Conservation (phyloP, 2,329 filamentous ascomycete species). For the Fusarium burgessii region DNA sequence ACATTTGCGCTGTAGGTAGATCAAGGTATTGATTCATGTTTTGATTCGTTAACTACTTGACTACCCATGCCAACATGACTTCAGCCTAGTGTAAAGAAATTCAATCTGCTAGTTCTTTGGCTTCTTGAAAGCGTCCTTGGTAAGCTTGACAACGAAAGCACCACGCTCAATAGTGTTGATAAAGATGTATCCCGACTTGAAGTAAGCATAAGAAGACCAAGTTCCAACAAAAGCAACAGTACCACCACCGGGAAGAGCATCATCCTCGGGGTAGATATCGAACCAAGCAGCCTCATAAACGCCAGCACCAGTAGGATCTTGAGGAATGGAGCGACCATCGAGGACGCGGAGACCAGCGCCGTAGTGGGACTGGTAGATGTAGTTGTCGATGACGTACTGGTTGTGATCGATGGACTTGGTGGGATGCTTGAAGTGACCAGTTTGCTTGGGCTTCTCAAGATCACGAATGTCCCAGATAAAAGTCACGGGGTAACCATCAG, state of each 20-base stretch:
- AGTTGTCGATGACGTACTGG: slow-evolving; percentile 60
- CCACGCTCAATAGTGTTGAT: slow-evolving; percentile 66
- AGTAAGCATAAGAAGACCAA: slow-evolving; percentile 63
- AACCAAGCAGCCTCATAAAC: slow-evolving; percentile 63
- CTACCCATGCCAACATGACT: fast-evolving
- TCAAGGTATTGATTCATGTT: fast-evolving
- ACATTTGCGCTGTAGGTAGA: neutral
- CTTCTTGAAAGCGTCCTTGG: slow-evolving; percentile 16
- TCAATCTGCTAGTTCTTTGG: neutral
- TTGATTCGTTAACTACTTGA: fast-evolving
- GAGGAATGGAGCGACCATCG: slow-evolving; percentile 52
- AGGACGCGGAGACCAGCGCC: slow-evolving; percentile 60
- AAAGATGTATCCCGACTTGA: slow-evolving; percentile 62
- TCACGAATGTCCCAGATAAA: slow-evolving; percentile 64
- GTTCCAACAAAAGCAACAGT: slow-evolving; percentile 56
- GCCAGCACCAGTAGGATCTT: slow-evolving; percentile 58
- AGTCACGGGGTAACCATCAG: slow-evolving; percentile 60
- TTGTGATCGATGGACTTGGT: slow-evolving; percentile 61
- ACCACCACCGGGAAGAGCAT: slow-evolving; percentile 54
- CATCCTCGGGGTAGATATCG: slow-evolving; percentile 64
- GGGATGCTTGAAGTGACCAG: slow-evolving; percentile 56
- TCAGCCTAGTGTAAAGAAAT: fast-evolving
- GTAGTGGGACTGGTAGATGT: slow-evolving; percentile 64
- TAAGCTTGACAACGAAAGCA: slow-evolving; percentile 59
- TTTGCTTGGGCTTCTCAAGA: slow-evolving; percentile 57